Evolutionary conservation across 352 stramenopile genomes (phyloP), one percentile per base, ranked within the genome.

Genomic region (Phytophthora macrochlamydospora): DNA sequence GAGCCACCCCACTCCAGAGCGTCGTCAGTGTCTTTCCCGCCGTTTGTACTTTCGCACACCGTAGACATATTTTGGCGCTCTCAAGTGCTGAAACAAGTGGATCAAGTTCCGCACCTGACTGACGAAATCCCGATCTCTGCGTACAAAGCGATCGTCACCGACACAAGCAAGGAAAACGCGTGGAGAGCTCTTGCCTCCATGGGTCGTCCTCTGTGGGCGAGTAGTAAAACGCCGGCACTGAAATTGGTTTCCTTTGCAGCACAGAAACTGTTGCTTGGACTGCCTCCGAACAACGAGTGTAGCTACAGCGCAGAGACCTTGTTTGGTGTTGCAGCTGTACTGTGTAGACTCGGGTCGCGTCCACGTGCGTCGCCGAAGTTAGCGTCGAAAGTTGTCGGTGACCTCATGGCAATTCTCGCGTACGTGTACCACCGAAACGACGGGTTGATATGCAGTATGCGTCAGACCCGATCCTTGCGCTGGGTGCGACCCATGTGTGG

Each of bases 281-380:
- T 40, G 11, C n/a, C 32, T 30, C 43, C 31, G 12, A 4, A 32
- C 11, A 0, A 28, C 3, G 37, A 32, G 18, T 4, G 4, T 12
- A 59, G 40, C 43, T 70, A 62, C 29, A 35, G 11, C 9, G 50
- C 59, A 12, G 7, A 30, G 2, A 58, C 55, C 1, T 46, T 65
- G 56, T 50, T 48, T 46, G 62, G 62, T 30, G 52, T 74, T 29
- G 59, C 59, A 3, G 66, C 59, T 6, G 32, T 67, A 28, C 38
- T 76, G 43, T 76, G 68, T 54, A 46, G 69, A 7, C 40, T 76
- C 2, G 69, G 65, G 8, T 12, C 74, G 31, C 60, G 65, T 4
- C 64, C 56, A 7, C 31, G 52, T 62, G 48, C 63, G 3, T 59
- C n/a, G n/a, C 59, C 61, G 11, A 28, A 61, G 11, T 45, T 75